A percentile compares a stretch with the other conserved stretches of the same genome.
Conservation (phyloP, 805 yeast species). For the Myxozyma mucilagina region DNA sequence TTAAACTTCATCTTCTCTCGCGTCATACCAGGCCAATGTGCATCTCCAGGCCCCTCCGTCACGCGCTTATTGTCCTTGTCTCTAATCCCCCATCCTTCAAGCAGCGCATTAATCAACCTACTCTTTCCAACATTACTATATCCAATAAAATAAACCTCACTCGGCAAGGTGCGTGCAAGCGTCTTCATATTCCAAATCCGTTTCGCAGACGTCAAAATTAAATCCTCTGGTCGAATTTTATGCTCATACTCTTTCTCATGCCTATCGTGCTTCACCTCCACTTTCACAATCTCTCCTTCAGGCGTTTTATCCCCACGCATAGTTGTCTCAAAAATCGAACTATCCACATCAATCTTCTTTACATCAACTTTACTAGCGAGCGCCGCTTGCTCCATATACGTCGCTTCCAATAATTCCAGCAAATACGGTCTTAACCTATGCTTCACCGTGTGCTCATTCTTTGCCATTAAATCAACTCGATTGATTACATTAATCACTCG, state of each 20-base stretch:
- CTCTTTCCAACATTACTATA: conserved; percentile 90
- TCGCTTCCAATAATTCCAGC: neutral
- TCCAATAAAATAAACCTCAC: conserved; percentile 58
- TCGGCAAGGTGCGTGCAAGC: conserved; percentile 44
- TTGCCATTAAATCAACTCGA: conserved; percentile 19
- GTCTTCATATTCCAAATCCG: conserved; percentile 53
- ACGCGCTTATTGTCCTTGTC: conserved; percentile 30
- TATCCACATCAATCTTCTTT: neutral
- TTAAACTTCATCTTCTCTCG: conserved; percentile 50
- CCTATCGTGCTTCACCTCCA: neutral
- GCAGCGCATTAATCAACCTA: conserved; percentile 63
- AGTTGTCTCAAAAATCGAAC: conserved; percentile 16
- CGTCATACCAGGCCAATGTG: conserved; percentile 67
- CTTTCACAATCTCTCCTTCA: neutral
- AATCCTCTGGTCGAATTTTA: conserved; percentile 35
- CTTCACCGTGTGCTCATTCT: neutral
- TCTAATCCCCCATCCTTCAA: conserved; percentile 37
- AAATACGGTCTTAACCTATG: conserved; percentile 15
- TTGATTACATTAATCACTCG: conserved; percentile 10
- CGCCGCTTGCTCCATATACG: neutral
- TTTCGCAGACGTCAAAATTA: conserved; percentile 53
- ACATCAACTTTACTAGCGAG: neutral
- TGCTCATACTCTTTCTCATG: neutral
- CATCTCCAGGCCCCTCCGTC: conserved; percentile 43
- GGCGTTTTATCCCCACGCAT: neutral